phyloP scores from a whole-genome alignment of 73 alveolate species.

The Blepharisma stoltei region DNA sequence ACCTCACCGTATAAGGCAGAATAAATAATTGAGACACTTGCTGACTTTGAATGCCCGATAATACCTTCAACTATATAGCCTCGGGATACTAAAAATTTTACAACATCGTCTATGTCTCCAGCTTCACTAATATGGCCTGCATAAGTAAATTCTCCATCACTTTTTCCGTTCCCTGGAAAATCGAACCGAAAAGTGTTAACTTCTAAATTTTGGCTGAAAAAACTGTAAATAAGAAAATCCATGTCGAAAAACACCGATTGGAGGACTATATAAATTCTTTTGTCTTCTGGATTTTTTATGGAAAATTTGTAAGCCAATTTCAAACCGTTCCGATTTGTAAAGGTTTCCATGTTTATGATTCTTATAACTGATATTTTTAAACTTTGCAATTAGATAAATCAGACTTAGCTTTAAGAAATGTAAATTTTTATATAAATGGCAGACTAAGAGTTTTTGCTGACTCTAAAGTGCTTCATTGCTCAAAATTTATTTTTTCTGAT shows the following conservation, averaged over 20 bases:
- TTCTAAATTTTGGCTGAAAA: not conserved
- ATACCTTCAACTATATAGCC: not conserved
- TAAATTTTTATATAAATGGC: too few relatives aligned
- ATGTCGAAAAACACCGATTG: not conserved
- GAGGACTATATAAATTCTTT: not conserved
- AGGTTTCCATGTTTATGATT: too few relatives aligned
- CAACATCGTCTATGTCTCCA: not conserved
- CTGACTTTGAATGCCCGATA: constrained; percentile 22
- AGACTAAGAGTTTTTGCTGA: too few relatives aligned
- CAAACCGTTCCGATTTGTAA: not conserved
- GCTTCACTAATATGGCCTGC: not conserved
- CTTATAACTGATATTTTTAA: too few relatives aligned
- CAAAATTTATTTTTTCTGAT: too few relatives aligned
- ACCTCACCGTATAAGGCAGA: constrained; percentile 8
- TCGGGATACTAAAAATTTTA: not conserved
- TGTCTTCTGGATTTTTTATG: not conserved
- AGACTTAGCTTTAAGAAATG: too few relatives aligned
- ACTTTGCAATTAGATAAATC: too few relatives aligned
- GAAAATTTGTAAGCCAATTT: not conserved
- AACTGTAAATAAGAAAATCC: not conserved
- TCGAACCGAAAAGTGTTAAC: not conserved
- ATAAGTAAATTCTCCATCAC: constrained; percentile 19
- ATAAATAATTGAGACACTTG: not conserved
- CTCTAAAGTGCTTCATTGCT: too few relatives aligned
- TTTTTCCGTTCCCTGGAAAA: constrained; percentile 11